Percentiles rank a stretch among this genome's conserved stretches.
phyloP scores from a whole-genome alignment of 2,329 filamentous ascomycete genomes.

The Aureobasidium leucospermi region DNA sequence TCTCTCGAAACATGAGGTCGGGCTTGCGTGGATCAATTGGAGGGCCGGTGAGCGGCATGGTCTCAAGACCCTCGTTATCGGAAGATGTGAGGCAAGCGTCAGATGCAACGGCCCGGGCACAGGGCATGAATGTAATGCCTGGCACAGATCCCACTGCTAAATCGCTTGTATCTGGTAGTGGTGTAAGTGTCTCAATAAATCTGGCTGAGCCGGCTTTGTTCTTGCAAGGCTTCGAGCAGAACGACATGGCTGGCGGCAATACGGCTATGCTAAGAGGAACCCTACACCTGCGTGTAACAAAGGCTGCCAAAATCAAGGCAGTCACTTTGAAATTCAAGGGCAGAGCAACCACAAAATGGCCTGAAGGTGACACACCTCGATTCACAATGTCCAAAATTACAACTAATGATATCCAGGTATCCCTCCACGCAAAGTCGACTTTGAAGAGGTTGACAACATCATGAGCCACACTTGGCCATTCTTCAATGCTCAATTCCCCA shows the following conservation, averaged over 20 bases:
- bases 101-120: conserved; percentile 21
- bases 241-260: conserved; percentile 54
- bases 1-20: conserved; percentile 27
- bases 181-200: conserved; percentile 64
- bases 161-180: conserved; percentile 71
- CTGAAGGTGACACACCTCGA: conserved; percentile 58
- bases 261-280: conserved; percentile 82
- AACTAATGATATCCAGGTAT: conserved; percentile 50
- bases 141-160: conserved; percentile 44
- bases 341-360: conserved; percentile 86
- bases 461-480: conserved; percentile 87
- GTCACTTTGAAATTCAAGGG: conserved; percentile 82
- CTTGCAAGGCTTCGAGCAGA: conserved; percentile 69
- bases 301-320: conserved; percentile 87
- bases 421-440: conserved; percentile 75
- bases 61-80: conserved; percentile 34
- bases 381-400: neutral
- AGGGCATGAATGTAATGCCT: conserved; percentile 21
- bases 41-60: conserved; percentile 31
- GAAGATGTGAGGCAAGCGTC: conserved; percentile 34
- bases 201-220: conserved; percentile 76
- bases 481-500: conserved; percentile 69
- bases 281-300: conserved; percentile 72
- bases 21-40: conserved; percentile 33
- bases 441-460: conserved; percentile 75